phyloP scores from a whole-genome alignment of 257 asterid genomes.

The Catharanthus roseus region DNA sequence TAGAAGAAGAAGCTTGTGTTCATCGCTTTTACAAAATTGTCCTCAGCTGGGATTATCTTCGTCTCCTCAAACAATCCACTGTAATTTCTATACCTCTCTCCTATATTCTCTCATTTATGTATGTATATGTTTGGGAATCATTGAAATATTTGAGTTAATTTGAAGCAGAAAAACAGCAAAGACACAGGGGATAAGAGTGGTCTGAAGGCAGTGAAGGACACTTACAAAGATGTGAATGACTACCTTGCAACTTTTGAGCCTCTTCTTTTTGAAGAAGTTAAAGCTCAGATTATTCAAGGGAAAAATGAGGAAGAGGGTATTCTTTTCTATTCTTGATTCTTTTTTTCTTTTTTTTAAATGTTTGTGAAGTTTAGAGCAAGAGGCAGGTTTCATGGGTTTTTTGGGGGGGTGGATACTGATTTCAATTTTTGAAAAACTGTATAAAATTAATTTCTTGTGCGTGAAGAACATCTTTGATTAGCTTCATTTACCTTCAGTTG shows the following conservation, averaged over 20 bases:
- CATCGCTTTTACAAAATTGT: constrained; percentile 72
- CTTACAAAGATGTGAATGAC: constrained; percentile 68
- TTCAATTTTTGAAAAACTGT: too few relatives aligned
- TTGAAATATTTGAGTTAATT: background rate
- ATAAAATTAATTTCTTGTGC: background rate
- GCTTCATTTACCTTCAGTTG: background rate
- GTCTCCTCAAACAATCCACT: constrained; percentile 50
- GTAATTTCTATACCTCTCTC: constrained; percentile 25
- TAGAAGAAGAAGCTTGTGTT: constrained; percentile 53
- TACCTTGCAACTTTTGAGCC: constrained; percentile 80
- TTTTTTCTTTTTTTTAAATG: too few relatives aligned
- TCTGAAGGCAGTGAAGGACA: constrained; percentile 58
- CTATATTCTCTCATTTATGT: background rate
- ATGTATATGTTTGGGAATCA: background rate
- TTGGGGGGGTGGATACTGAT: too few relatives aligned
- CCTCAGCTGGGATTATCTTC: constrained; percentile 84
- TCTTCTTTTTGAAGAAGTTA: constrained; percentile 87
- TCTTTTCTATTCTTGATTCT: background rate
- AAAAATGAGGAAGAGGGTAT: constrained; percentile 67
- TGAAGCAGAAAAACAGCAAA: constrained; percentile 33
- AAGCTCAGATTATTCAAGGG: constrained; percentile 66
- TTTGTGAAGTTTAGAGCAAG: background rate
- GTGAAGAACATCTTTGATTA: background rate
- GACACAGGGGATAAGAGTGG: constrained; percentile 32
- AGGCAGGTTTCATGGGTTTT: background rate